Conservation (phyloP, 78 protist species). For the Creolimax fragrantissima region DNA sequence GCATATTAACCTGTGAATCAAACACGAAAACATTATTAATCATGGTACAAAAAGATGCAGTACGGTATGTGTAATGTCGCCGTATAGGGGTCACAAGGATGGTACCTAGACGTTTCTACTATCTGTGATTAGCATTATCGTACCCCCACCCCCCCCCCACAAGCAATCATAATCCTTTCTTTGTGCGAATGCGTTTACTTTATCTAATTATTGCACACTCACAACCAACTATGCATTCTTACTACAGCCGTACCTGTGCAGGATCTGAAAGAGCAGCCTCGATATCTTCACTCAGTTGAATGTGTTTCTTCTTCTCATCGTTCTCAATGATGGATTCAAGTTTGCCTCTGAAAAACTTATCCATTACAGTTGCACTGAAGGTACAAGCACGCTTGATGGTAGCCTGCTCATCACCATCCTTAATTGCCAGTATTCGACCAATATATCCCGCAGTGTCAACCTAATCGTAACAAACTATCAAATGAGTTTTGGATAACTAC, state of each 20-base stretch:
- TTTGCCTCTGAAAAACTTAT: not conserved
- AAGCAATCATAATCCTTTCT: too few species aligned
- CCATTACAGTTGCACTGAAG: not conserved
- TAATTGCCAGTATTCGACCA: not conserved
- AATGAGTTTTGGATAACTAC: not conserved
- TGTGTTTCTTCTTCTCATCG: not conserved
- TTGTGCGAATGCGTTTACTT: too few species aligned
- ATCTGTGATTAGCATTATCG: too few species aligned
- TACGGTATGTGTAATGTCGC: not conserved
- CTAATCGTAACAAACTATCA: not conserved
- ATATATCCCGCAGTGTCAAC: not conserved
- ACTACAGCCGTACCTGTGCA: not conserved
- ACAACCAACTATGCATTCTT: not conserved
- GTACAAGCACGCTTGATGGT: not conserved
- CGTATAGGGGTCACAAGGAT: not conserved
- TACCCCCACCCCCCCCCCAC: too few species aligned
- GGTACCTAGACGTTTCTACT: not conserved
- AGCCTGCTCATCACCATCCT: not conserved
- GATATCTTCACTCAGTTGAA: not conserved
- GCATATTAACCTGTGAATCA: not conserved
- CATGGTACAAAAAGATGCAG: not conserved
- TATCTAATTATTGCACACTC: too few species aligned
- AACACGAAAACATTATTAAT: not conserved
- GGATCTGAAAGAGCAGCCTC: not conserved
- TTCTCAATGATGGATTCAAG: not conserved